These are phyloP conservation scores for Trichoderma virens DNA, from an alignment of 495 filamentous ascomycete genomes.

Conservation along the genomic window DNA sequence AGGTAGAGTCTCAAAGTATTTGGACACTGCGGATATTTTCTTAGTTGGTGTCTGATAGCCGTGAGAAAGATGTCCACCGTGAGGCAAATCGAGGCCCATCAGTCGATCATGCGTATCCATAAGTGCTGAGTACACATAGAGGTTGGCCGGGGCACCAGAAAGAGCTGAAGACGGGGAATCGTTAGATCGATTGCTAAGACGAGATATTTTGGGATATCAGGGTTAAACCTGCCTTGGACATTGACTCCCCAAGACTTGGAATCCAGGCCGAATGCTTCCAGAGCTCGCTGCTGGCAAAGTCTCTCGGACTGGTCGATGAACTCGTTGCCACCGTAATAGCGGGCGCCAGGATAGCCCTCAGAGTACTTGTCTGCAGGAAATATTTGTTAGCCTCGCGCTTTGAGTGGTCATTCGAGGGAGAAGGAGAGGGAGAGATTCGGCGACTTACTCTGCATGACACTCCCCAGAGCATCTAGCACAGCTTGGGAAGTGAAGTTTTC, in stretches of 20 bases:
- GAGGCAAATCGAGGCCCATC: constrained; percentile 95
- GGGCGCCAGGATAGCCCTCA: constrained; percentile 91
- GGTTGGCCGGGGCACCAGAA: constrained; percentile 91
- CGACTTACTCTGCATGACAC: constrained; percentile 97
- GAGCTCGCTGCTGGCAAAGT: constrained; percentile 80
- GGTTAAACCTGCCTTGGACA: constrained; percentile 65
- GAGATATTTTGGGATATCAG: no score
- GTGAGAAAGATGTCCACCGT: constrained; percentile 94
- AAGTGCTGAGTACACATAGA: constrained; percentile 90
- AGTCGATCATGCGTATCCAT: constrained; percentile 88
- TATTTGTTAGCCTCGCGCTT: constrained; percentile 11
- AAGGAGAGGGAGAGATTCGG: no score
- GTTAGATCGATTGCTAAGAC: neutral
- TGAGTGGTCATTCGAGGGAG: no score
- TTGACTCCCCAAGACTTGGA: constrained; percentile 95
- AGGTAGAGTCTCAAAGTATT: constrained; percentile 96
- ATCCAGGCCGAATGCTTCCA: constrained; percentile 77
- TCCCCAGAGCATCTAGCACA: constrained; percentile 91
- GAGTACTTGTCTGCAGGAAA: constrained; percentile 83
- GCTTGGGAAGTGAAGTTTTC: constrained; percentile 99
- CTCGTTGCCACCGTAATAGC: constrained; percentile 97
- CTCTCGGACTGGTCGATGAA: constrained; percentile 86
- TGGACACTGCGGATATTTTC: constrained; percentile 96
- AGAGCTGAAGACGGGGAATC: constrained; percentile 49
- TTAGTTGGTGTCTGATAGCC: constrained; percentile 97